Base-by-base conservation (phyloP, 495 filamentous ascomycete genomes). In the Bombardia bombarda region DNA sequence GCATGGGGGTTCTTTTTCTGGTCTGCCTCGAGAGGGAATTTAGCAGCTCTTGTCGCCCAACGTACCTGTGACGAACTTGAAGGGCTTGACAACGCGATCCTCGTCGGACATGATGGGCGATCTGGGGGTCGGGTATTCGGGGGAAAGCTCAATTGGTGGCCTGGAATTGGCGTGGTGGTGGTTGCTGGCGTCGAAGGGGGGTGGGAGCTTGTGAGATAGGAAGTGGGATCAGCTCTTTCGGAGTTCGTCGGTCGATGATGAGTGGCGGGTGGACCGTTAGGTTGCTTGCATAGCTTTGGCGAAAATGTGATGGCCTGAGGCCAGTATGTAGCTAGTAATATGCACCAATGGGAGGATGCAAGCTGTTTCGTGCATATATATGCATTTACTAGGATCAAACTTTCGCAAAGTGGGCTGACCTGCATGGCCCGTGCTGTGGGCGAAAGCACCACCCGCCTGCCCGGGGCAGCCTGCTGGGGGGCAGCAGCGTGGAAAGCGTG, bases 31-130 rank as follows among this genome's bases (percentile, higher is more conserved):
- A 49, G n/a, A n/a, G 60, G 58, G 49, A 65, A 55, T 61, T 49
- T 42, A n/a, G n/a, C n/a, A n/a, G 36, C 42, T 32, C 10, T 36
- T 28, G 31, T n/a, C 36, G 41, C 39, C 17, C 38, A 38, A 61
- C 87, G 74, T 81, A 95, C 90, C 92, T 71, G 92, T 97, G 52
- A 97, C 92, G 73, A 96, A 97, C 83, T 99, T 99, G 84, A 99
- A 99, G 68, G 92, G 92, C 80, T 94, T 99, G 67, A 89, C 95
- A 68, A 86, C 80, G 66, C 83, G 83, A 61, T 95, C 85, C 14
- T 88, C 86, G 74, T 96, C 92, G 57, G 83, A 81, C 85, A 87
- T 96, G 59, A 63, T 81, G 66, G 59, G 56, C 52, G 42, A 35
- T 56, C 55, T n/a, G n/a, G n/a, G n/a, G n/a, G n/a, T n/a, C n/a